Evolutionary conservation across 1,284 basidiomycete species (phyloP).

Genomic region (Apiotrichum porosum): DNA sequence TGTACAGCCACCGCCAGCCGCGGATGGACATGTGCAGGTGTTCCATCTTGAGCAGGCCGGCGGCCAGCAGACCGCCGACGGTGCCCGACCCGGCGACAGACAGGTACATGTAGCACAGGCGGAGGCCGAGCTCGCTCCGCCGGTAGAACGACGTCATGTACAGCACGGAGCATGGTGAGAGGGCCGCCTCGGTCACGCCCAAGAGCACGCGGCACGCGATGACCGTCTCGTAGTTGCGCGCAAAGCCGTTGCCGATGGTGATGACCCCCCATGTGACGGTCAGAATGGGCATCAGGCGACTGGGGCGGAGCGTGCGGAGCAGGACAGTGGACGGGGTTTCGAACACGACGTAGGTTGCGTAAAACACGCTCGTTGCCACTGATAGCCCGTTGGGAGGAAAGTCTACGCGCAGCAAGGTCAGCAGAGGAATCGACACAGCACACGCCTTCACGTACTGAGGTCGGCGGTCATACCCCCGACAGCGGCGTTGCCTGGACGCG

Average conservation of each 20-base stretch:
- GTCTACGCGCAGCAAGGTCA: too few relatives aligned
- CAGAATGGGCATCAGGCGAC: slow-evolving; percentile 13
- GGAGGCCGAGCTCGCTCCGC: slow-evolving; percentile 27
- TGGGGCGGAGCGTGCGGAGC: slow-evolving; percentile 28
- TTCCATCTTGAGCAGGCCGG: slow-evolving; percentile 13
- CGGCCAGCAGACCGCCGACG: slow-evolving; percentile 32
- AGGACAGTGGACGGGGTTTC: slow-evolving; percentile 32
- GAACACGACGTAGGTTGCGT: slow-evolving; percentile 33
- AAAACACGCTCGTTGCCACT: slow-evolving; percentile 22
- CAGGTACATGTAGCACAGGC: slow-evolving; percentile 35
- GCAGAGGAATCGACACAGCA: too few relatives aligned
- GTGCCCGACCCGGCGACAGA: slow-evolving; percentile 28
- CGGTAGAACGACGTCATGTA: slow-evolving; percentile 28
- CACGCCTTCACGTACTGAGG: too few relatives aligned
- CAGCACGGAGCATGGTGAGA: slow-evolving; percentile 25
- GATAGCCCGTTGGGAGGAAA: slow-evolving; percentile 12
- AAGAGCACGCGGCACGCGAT: slow-evolving; percentile 25
- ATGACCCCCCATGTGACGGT: slow-evolving; percentile 25
- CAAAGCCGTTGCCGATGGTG: slow-evolving; percentile 20
- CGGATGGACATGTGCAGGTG: not conserved
- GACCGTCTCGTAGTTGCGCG: slow-evolving; percentile 20
- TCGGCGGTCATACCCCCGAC: slow-evolving; percentile 8
- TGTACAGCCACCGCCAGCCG: slow-evolving; percentile 16
- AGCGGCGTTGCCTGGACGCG: slow-evolving; percentile 4
- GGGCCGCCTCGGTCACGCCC: slow-evolving; percentile 28